Evolutionary conservation across 192 early-diverging fungal genomes (phyloP), one percentile per base, ranked within the genome.

Genomic region (Gamsiella multidivaricata): DNA sequence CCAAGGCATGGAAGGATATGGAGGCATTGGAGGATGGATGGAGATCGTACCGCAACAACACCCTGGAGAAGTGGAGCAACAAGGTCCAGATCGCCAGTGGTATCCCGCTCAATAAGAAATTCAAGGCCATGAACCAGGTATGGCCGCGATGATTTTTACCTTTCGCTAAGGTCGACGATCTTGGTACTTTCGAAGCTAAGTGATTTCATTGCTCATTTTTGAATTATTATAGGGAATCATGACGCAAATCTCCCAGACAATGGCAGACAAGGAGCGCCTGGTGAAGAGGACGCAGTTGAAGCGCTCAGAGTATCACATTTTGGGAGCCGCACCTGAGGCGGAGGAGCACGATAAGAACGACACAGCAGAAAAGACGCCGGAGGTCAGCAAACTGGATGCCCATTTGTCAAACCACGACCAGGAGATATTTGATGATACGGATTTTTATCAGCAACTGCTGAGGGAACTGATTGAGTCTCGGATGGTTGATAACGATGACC

Each of bases 351-450:
- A 65, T 20, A 67, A 79, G 37, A 81, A 83, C 42, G 81, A 80
- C n/a, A 69, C 50, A 39, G 74, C 79, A 33, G 69, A 75, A 55
- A 73, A 78, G 39, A 68, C 65, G 1, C 73, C 73, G 5, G 46
- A 54, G 2, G 11, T 26, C 37, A 68, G 61, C 64, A 76, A 76
- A n/a, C 58, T 76, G 37, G 93, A 91, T 61, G 81, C 81, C 22
- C 86, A 89, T 70, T 72, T 91, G 46, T 75, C 85, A 32, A 89
- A 95, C 51, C 88, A 94, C 60, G 95, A 97, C 59, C 63, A 80
- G 12, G 93, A 98, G 54, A 91, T 99, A 32, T 99, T 97, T 84
- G 97, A 99, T 69, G 97, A 99, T 68, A 87, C 89, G 1, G 97
- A 99, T 80, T 99, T 95, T 78, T 99, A 99, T 80, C 92, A 94